These are phyloP conservation scores for Tricharina praecox DNA, from an alignment of 495 filamentous ascomycete species.

Conservation along the genomic window DNA sequence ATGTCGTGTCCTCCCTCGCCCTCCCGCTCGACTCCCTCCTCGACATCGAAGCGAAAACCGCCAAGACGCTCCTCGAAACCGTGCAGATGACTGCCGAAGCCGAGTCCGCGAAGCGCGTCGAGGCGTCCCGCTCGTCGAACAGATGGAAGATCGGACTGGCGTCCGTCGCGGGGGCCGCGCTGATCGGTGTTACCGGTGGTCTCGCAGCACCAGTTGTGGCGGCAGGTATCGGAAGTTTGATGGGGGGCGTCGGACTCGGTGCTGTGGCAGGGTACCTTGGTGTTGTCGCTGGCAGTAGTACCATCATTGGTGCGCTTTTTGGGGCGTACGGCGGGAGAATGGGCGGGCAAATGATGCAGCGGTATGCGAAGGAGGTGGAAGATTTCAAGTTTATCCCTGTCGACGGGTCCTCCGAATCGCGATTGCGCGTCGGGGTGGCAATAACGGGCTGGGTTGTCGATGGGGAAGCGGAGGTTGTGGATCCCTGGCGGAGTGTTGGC, in stretches of 20 bases:
- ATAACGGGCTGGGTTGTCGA: conserved; percentile 68
- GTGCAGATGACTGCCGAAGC: background rate
- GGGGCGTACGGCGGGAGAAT: conserved; percentile 77
- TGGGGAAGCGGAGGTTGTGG: conserved; percentile 40
- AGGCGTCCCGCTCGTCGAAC: conserved; percentile 45
- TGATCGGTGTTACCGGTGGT: conserved; percentile 71
- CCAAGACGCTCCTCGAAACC: background rate
- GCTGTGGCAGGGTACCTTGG: conserved; percentile 66
- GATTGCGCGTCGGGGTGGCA: conserved; percentile 60
- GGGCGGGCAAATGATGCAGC: conserved; percentile 72
- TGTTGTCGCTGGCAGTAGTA: conserved; percentile 54
- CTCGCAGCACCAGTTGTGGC: conserved; percentile 69
- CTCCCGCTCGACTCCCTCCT: background rate
- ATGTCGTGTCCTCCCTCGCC: background rate
- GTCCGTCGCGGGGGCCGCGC: conserved; percentile 52
- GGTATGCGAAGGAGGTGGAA: conserved; percentile 68
- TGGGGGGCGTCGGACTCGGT: conserved; percentile 67
- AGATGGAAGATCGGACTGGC: conserved; percentile 76
- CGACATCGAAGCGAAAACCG: background rate
- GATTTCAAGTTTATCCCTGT: conserved; percentile 86
- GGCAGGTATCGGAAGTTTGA: conserved; percentile 64
- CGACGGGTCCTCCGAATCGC: conserved; percentile 29
- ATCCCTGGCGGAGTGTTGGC: conserved; percentile 62
- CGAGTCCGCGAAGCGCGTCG: conserved; percentile 31
- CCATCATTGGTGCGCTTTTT: conserved; percentile 72